Base-by-base conservation (phyloP, 1,139 yeast genomes). In the Sugiyamaella neomexicana region DNA sequence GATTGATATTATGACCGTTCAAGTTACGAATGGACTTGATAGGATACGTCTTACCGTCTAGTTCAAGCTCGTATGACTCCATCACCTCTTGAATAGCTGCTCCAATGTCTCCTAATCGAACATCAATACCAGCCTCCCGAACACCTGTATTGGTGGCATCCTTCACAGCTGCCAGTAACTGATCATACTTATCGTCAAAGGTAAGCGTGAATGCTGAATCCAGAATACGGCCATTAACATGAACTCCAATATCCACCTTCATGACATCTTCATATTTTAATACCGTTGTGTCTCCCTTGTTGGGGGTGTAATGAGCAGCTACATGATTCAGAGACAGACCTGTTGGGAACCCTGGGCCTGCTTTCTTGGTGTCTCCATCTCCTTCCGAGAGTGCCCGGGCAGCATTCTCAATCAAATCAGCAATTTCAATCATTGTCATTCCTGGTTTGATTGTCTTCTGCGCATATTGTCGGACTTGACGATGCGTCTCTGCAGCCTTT, bases 301-400 rank as follows among this genome's bases (percentile, higher is more conserved):
- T 93, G 16, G 99, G 99, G 0, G 98, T 91, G 72, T 90, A 93
- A 71, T 95, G 99, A 0, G 99, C 99, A 31, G 99, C 99, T 64
- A 90, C 86, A 68, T 91, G 89, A 72, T 93, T 95, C 60, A 91
- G 74, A 0, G 97, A 89, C 50, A 95, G 80, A 54, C 99, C 99
- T 9, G 98, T 90, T 44, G 99, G 99, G 78, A 93, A 93, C 1
- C 98, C 99, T 65, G 91, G 82, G 42, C 99, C 99, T 10, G 91
- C 95, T 53, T 77, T 73, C 16, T 73, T 70, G 57, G 81, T 78
- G 51, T 84, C 79, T 52, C 83, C 84, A 61, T 85, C 85, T 50
- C 80, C 83, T 47, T 77, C 84, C 13, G 93, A 80, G 63, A 86
- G 82, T 2, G 83, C 80, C 64, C 98, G 80, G 1, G 89, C 86